Evolutionary conservation across 352 stramenopile species (phyloP).

Genomic region (Phytophthora vignae): DNA sequence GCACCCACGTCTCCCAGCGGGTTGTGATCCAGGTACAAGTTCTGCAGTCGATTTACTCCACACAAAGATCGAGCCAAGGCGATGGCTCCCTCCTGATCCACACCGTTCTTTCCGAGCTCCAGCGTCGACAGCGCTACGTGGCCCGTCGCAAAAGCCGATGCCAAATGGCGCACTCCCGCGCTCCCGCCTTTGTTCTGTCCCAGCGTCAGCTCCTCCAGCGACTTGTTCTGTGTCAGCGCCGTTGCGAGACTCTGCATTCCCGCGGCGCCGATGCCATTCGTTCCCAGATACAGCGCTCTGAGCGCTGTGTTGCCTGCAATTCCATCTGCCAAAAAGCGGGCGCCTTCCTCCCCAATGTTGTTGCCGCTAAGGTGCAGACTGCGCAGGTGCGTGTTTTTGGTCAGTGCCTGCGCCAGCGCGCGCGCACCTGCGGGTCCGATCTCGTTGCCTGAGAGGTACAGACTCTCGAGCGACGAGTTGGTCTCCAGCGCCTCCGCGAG

Average conservation of each 20-base stretch:
- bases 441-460: constrained; percentile 87
- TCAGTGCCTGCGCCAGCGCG: constrained; percentile 59
- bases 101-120: constrained; percentile 82
- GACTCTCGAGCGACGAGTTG: constrained; percentile 70
- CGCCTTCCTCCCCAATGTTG: constrained; percentile 84
- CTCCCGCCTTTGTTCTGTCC: constrained; percentile 82
- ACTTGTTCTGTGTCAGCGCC: constrained; percentile 63
- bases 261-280: constrained; percentile 76
- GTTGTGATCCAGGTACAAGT: constrained; percentile 89
- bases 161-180: constrained; percentile 64
- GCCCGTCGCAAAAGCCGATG: constrained; percentile 62
- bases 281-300: constrained; percentile 77
- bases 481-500: constrained; percentile 64
- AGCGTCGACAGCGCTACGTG: constrained; percentile 67
- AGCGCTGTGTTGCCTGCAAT: constrained; percentile 62
- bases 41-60: constrained; percentile 60
- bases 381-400: constrained; percentile 61
- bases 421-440: constrained; percentile 66
- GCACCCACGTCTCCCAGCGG: constrained; percentile 80
- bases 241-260: constrained; percentile 70
- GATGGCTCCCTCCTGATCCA: constrained; percentile 74
- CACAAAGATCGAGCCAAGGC: constrained; percentile 76
- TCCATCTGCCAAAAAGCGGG: constrained; percentile 55
- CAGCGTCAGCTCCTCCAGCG: constrained; percentile 76
- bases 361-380: constrained; percentile 85